A percentile compares a stretch with the other conserved stretches of the same genome.
These are phyloP conservation scores for Solanum habrochaites DNA, from an alignment of 257 asterid genomes.

Conservation along the genomic window DNA sequence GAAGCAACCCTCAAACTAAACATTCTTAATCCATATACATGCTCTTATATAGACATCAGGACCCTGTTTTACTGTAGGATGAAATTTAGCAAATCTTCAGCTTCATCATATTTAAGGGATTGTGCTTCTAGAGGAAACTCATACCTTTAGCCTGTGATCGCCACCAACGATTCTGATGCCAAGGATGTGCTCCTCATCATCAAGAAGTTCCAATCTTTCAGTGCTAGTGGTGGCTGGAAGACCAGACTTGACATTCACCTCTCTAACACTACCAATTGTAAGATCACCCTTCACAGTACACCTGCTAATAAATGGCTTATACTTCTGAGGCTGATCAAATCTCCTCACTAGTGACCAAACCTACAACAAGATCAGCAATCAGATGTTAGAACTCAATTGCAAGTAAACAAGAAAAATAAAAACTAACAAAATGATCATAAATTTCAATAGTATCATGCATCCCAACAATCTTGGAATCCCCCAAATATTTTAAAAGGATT, in stretches of 20 bases:
- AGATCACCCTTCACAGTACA: constrained; percentile 64
- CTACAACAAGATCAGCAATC: constrained; percentile 12
- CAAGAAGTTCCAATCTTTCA: constrained; percentile 73
- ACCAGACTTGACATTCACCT: constrained; percentile 88
- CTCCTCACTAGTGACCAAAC: constrained; percentile 95
- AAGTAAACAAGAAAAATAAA: neutral
- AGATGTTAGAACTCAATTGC: neutral
- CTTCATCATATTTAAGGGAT: neutral
- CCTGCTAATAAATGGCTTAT: constrained; percentile 83
- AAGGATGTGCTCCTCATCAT: constrained; percentile 71
- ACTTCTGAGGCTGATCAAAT: constrained; percentile 85
- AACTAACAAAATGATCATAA: neutral
- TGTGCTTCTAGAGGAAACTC: neutral
- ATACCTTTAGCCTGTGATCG: constrained; percentile 81
- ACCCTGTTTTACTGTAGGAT: neutral
- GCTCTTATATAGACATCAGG: neutral
- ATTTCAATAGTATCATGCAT: neutral
- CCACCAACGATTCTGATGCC: constrained; percentile 85
- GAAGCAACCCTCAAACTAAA: neutral
- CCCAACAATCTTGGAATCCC: neutral
- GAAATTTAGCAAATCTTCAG: neutral
- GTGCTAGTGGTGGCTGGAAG: constrained; percentile 97
- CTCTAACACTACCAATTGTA: constrained; percentile 73
- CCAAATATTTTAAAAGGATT: neutral
- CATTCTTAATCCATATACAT: neutral